phyloP scores from a whole-genome alignment of 1,284 basidiomycete genomes.

The Tilletia indica region DNA sequence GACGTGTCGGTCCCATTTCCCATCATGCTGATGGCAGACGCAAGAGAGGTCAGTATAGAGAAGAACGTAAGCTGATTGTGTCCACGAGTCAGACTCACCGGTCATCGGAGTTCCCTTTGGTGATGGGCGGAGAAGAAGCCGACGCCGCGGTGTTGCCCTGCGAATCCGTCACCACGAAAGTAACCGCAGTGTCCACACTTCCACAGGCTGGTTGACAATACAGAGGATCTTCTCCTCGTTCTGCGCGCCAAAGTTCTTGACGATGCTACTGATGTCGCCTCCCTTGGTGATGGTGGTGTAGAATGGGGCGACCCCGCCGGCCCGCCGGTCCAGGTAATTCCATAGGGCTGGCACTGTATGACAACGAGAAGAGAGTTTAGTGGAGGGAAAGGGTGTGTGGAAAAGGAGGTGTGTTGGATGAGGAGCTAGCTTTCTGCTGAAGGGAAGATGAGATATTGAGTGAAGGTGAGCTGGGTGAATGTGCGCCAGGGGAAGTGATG shows the following conservation, averaged over 20 bases:
- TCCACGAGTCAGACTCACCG: slow-evolving; percentile 23
- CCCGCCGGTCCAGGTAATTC: slow-evolving; percentile 28
- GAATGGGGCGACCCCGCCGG: slow-evolving; percentile 16
- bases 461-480: too few relatives aligned
- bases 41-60: neutral
- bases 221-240: neutral
- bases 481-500: too few relatives aligned
- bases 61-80: slow-evolving; percentile 24
- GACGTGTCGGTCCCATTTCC: too few relatives aligned
- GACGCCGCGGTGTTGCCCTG: slow-evolving; percentile 26
- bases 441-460: too few relatives aligned
- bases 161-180: slow-evolving; percentile 31
- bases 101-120: slow-evolving; percentile 25
- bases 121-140: slow-evolving; percentile 24
- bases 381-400: neutral
- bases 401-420: neutral
- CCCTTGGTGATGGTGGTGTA: neutral
- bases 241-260: slow-evolving; percentile 1
- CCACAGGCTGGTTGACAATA: slow-evolving; percentile 17
- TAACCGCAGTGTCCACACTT: slow-evolving; percentile 24
- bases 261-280: slow-evolving; percentile 16
- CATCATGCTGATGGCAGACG: neutral
- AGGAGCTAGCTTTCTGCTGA: neutral
- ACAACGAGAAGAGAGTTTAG: slow-evolving; percentile 32
- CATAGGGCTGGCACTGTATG: slow-evolving; percentile 38